phyloP scores from a whole-genome alignment of 441 rosid genomes.

The Geranium incanum region DNA sequence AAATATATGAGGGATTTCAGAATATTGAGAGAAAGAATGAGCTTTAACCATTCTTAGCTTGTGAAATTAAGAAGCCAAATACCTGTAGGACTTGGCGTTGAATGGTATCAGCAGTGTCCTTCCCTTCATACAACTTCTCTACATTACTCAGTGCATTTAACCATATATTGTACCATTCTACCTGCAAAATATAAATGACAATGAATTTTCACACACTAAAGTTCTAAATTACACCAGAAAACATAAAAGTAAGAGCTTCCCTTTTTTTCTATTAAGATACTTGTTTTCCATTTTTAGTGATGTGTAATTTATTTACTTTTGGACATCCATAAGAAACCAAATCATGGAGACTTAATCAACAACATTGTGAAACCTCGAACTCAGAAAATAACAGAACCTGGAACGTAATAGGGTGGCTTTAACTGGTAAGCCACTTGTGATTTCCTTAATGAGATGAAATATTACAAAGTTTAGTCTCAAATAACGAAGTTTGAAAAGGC shows the following conservation, averaged over 20 bases:
- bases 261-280: background rate
- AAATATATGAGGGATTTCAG: constrained; percentile 21
- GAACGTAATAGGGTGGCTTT: background rate
- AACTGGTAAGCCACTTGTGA: background rate
- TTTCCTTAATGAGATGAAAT: background rate
- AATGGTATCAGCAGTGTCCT: constrained; percentile 60
- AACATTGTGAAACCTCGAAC: background rate
- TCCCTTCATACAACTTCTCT: constrained; percentile 63
- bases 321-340: constrained; percentile 4
- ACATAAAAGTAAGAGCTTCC: background rate
- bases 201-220: background rate
- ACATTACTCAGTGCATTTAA: constrained; percentile 59
- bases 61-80: constrained; percentile 19
- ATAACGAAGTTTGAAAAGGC: background rate
- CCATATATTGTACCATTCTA: constrained; percentile 76
- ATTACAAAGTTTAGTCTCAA: background rate
- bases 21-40: constrained; percentile 11
- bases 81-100: constrained; percentile 77
- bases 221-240: background rate
- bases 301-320: background rate
- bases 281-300: background rate
- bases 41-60: background rate
- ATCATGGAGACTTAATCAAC: background rate
- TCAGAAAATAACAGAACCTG: background rate
- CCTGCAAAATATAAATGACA: constrained; percentile 37